Base-by-base conservation (phyloP, 1,284 basidiomycete genomes). In the Ustilago loliicola region DNA sequence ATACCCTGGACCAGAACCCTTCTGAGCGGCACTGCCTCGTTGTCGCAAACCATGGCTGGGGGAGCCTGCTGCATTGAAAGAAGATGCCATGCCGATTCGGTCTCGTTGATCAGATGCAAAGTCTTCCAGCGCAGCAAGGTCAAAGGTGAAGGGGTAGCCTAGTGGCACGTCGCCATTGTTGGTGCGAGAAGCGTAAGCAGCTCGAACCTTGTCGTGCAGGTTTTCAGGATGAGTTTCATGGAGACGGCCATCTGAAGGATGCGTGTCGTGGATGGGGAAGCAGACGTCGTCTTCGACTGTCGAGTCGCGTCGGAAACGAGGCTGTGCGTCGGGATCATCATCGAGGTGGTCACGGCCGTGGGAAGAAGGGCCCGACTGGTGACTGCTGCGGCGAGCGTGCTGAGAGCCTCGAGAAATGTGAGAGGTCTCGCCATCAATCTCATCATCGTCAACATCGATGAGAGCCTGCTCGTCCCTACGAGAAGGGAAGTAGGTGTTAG, bases 131-230 rank as follows among this genome's bases (percentile, higher is more conserved):
- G 79, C 79, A 3, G 48, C 30, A 19, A 86, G 62, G 47, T 86
- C 85, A 53, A 86, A 86, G 17, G 77, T 83, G 68, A 77, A 86
- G 5, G 85, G 85, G 34, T 78, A 86, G 15, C 84, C 85, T 7
- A 79, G 81, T 9, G 75, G 81, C 10, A 67, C 53, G 2, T 75
- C 45, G 1, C 70, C 48, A 36, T 72, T 51, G 42, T 71, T 54
- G 17, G 53, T 32, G n/a, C 72, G 48, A 11, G 55, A 32, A 23
- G 36, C 40, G 52, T 69, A 75, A 38, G 51, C 69, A 8, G 55
- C 61, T 5, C 74, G 53, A 8, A 64, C 65, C 10, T 72, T 40
- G 50, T 50, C 53, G 29, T 66, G 65, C 40, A 67, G 25, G 56
- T 67, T 64, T 17, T 76, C 60, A 9, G 64, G 66, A 21, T 65